These are phyloP conservation scores for Talaromyces adpressus DNA, from an alignment of 495 filamentous ascomycete species.

Conservation along the genomic window DNA sequence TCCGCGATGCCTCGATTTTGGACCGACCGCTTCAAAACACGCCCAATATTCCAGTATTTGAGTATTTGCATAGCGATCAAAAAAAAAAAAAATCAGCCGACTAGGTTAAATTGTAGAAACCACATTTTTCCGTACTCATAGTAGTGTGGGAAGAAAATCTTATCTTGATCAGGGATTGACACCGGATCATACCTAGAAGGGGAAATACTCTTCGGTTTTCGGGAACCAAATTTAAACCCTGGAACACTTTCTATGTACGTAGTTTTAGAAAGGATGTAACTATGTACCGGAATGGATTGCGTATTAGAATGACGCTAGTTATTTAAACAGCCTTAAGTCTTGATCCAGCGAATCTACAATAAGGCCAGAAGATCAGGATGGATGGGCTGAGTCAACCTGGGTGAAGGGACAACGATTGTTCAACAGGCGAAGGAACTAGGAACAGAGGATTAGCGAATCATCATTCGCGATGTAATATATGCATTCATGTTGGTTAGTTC, in stretches of 20 bases:
- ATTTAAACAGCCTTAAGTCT: background rate
- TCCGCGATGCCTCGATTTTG: background rate
- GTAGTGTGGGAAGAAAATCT: background rate
- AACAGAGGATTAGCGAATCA: background rate
- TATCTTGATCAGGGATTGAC: slow-evolving; percentile 1
- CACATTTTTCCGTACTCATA: background rate
- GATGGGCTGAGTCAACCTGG: background rate
- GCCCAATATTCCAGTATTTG: background rate
- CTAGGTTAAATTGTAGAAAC: background rate
- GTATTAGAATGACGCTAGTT: background rate
- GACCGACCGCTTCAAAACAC: background rate
- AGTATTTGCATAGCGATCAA: background rate
- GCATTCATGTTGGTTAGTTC: background rate
- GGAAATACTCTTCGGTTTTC: background rate
- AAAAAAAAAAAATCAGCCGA: background rate
- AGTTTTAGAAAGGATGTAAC: background rate
- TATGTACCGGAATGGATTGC: background rate
- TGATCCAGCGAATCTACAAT: background rate
- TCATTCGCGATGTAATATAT: background rate
- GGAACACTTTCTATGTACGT: background rate
- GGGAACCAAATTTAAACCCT: background rate
- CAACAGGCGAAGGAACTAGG: background rate
- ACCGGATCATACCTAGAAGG: background rate
- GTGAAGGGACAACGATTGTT: background rate
- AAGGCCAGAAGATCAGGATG: background rate